Evolutionary conservation across 2,329 filamentous ascomycete genomes (phyloP).

Genomic region (Botrytis elliptica): DNA sequence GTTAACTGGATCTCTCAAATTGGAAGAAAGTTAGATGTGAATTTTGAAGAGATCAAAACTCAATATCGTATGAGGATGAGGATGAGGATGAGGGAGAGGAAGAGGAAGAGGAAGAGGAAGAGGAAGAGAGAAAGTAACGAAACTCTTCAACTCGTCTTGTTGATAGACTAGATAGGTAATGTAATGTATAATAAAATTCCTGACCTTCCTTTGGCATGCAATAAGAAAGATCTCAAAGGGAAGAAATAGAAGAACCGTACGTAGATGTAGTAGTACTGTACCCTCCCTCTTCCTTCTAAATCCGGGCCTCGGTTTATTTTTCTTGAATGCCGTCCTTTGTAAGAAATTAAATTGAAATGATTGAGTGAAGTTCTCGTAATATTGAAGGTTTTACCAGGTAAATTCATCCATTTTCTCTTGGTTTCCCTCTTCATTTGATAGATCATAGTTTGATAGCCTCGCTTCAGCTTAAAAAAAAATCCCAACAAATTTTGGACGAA

Average conservation of each 20-base stretch:
- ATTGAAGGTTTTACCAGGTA: not conserved
- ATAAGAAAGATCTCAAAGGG: not conserved
- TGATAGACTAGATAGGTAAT: not conserved
- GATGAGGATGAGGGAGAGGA: not conserved
- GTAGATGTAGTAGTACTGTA: no score
- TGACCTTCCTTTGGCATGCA: slow-evolving; percentile 1
- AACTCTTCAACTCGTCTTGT: not conserved
- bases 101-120: not conserved
- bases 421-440: not conserved
- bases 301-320: not conserved
- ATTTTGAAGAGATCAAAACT: not conserved
- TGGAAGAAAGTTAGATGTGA: not conserved
- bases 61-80: not conserved
- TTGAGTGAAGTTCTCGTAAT: not conserved
- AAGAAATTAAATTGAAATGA: not conserved
- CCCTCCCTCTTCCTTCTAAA: not conserved
- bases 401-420: not conserved
- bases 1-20: not conserved
- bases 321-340: not conserved
- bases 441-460: not conserved
- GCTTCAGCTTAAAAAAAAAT: not conserved
- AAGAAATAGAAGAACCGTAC: not conserved
- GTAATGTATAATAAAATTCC: slow-evolving; percentile 3
- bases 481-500: not conserved
- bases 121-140: not conserved